Evolutionary conservation across 805 yeast genomes (phyloP).

Genomic region (Zygoascus tannicola): DNA sequence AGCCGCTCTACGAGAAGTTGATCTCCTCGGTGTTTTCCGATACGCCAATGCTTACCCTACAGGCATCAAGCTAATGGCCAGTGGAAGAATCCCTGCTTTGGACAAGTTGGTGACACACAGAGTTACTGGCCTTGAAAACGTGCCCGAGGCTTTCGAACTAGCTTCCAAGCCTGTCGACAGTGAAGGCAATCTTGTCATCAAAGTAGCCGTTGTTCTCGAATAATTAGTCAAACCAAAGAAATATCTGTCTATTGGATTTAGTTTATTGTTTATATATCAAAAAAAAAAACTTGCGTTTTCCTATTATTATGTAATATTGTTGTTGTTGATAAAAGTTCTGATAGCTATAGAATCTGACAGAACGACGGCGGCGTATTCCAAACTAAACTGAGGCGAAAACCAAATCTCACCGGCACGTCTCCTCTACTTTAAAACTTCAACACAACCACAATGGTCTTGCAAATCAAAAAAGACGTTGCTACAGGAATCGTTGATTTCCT

Average conservation of each 20-base stretch:
- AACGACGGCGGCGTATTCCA: no score
- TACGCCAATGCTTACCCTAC: slow-evolving; percentile 25
- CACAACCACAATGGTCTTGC: not conserved
- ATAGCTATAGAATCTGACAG: no score
- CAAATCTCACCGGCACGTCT: not conserved
- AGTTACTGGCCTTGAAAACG: slow-evolving; percentile 23
- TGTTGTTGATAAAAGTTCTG: no score
- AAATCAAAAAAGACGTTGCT: slow-evolving; percentile 35
- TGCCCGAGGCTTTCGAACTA: slow-evolving; percentile 22
- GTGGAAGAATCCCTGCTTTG: slow-evolving; percentile 17
- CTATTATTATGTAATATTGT: no score
- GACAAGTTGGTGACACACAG: slow-evolving; percentile 24
- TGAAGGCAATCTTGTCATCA: slow-evolving; percentile 26
- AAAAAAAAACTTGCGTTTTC: no score
- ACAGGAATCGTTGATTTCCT: slow-evolving; percentile 67
- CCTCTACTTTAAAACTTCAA: not conserved
- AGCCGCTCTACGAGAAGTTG: slow-evolving; percentile 26
- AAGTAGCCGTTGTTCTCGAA: slow-evolving; percentile 17
- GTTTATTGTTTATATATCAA: no score
- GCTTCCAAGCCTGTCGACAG: slow-evolving; percentile 24
- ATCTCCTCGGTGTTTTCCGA: slow-evolving; percentile 26
- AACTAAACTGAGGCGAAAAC: not conserved
- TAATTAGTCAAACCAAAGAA: not conserved
- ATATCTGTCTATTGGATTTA: no score
- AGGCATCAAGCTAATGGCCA: slow-evolving; percentile 20